Evolutionary conservation across 495 filamentous ascomycete genomes (phyloP), one percentile per base, ranked within the genome.

Genomic region (Lasiosphaeria hispida): DNA sequence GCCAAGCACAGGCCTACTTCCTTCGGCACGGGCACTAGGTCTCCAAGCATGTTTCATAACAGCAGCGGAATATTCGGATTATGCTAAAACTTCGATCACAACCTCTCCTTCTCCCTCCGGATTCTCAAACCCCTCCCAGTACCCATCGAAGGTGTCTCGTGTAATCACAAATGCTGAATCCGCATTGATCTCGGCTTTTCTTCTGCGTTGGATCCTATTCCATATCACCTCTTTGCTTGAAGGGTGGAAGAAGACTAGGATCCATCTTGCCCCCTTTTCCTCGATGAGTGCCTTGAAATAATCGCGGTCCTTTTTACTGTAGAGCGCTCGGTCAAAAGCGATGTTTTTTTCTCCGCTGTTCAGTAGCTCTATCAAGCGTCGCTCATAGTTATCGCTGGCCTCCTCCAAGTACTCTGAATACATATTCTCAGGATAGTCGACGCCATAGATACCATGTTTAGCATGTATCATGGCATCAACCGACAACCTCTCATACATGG

Each of bases 151-250:
- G 10, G 72, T 49, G 40, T 75, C 69, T 14, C 48, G 56, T 1
- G 71, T 73, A 2, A 77, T 72, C 8, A 61, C 59, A 23, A 66
- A 69, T 4, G 74, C 73, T n/a, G 61, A 75, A 47, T 77, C 69
- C 4, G 69, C 69, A 50, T 76, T 66, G 7, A 73, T 59, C 0
- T 62, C 60, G 5, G 38, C 50, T n/a, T 63, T 36, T 14, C 72
- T 66, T 23, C 74, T 68, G 7, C 53, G 62, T 18, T 44, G 34
- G 19, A 77, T 70, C 17, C 70, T 61, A 7, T 63, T 42, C 67
- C 69, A 69, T 8, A 71, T 45, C 14, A 74, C 56, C 11, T 70
- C 69, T 39, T 71, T 69, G 43, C 44, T 62, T 19, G 63, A 65
- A 4, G 67, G 58, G 7, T 63, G 54, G 9, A 75, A 55, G 55